Percentiles rank a stretch among this genome's conserved stretches.
These are phyloP conservation scores for Sistotremastrum niveocremeum DNA, from an alignment of 768 basidiomycete genomes.

Conservation along the genomic window DNA sequence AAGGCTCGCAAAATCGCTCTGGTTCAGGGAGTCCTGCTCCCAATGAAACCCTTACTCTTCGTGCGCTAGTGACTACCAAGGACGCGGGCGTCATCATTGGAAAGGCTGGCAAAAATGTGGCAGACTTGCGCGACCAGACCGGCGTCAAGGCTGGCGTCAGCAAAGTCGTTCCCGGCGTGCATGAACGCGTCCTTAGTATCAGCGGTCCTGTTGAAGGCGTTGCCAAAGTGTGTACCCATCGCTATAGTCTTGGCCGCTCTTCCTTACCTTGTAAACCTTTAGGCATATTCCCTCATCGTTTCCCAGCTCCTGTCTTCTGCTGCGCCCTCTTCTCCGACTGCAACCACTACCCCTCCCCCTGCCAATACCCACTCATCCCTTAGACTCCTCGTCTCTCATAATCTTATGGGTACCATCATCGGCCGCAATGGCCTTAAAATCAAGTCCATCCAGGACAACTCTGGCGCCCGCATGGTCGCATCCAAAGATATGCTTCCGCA, in stretches of 20 bases:
- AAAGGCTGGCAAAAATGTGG: slow-evolving; percentile 94
- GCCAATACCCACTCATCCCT: slow-evolving; percentile 62
- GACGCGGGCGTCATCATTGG: slow-evolving; percentile 97
- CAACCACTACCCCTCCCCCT: slow-evolving; percentile 38
- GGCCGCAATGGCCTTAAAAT: slow-evolving; percentile 95
- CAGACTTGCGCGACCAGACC: slow-evolving; percentile 87
- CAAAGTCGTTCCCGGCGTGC: slow-evolving; percentile 95
- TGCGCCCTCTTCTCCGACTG: slow-evolving; percentile 56
- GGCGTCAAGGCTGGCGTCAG: slow-evolving; percentile 98
- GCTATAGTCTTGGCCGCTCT: slow-evolving; percentile 7
- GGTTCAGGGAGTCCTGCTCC: slow-evolving; percentile 62
- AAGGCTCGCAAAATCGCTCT: slow-evolving; percentile 21
- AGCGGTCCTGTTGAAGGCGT: slow-evolving; percentile 86
- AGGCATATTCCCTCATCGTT: slow-evolving; percentile 95
- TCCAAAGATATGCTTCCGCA: slow-evolving; percentile 99
- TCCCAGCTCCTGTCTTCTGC: slow-evolving; percentile 72
- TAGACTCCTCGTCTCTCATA: slow-evolving; percentile 95
- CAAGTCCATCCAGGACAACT: slow-evolving; percentile 94
- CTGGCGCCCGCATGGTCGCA: slow-evolving; percentile 96
- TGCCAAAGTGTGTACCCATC: slow-evolving; percentile 50
- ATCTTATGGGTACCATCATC: slow-evolving; percentile 98
- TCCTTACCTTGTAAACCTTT: slow-evolving; percentile 5
- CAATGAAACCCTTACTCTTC: slow-evolving; percentile 73
- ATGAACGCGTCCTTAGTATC: slow-evolving; percentile 94
- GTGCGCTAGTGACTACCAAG: slow-evolving; percentile 92